Evolutionary conservation across 345 rosid species (phyloP), one percentile per base, ranked within the genome.

Genomic region (Bretschneidera sinensis): DNA sequence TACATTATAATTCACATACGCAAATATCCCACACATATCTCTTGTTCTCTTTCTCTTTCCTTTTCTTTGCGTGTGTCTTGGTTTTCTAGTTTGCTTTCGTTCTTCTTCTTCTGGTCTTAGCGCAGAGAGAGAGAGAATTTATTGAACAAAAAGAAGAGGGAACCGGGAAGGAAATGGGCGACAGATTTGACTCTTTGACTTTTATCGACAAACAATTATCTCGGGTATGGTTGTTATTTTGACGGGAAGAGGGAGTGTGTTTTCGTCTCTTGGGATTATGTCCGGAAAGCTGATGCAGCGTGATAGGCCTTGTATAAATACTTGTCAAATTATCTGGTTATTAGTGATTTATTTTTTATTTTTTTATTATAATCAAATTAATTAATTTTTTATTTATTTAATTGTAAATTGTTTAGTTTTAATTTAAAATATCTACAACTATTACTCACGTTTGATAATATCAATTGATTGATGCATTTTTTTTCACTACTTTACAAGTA

Each of bases 21-120:
- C 99, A 60, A 92, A 92, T 28, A 92, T 92, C 53, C 99, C 99
- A 64, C 96, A 92, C 99, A 92, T 89, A 64, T 14, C 60, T n/a
- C 6, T n/a, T 24, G 16, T 25, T 7, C 34, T 28, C 17, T 28
- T 54, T 54, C 57, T 54, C 35, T 54, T 24, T 23, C 57, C 18
- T 17, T 5, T 16, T 52, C 55, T 52, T 28, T 28, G 33, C 5
- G 33, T 3, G 8, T 28, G n/a, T n/a, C n/a, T n/a, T n/a, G n/a
- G n/a, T n/a, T n/a, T n/a, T n/a, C n/a, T n/a, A n/a, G n/a, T n/a
- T n/a, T n/a, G n/a, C n/a, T n/a, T n/a, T n/a, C n/a, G n/a, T n/a
- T n/a, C n/a, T n/a, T n/a, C n/a, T n/a, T n/a, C n/a, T n/a, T n/a
- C n/a, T n/a, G n/a, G n/a, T 39, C 15, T 39, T 5, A 39, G 4